A percentile compares a stretch with the other conserved stretches of the same genome.
Evolutionary conservation across 192 early-diverging fungal species (phyloP).

Genomic region (Backusella macrospora): DNA sequence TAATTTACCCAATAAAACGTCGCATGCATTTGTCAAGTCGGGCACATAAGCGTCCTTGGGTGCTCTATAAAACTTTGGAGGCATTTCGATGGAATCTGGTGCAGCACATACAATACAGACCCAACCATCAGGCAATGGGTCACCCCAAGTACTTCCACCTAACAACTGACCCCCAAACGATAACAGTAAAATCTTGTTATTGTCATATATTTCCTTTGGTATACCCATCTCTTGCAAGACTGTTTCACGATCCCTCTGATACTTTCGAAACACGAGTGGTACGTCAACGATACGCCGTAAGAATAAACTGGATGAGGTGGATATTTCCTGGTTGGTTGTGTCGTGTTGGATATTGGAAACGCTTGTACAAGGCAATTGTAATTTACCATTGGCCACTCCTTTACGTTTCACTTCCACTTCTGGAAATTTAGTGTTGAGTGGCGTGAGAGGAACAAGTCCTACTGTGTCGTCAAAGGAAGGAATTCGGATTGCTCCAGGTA

Average conservation of each 20-base stretch:
- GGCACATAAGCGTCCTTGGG: slow-evolving; percentile 62
- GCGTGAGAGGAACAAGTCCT: slow-evolving; percentile 29
- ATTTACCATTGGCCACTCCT: slow-evolving; percentile 40
- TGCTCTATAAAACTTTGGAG: slow-evolving; percentile 51
- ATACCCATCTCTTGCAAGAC: slow-evolving; percentile 51
- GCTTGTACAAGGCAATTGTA: slow-evolving; percentile 25
- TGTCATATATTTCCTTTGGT: slow-evolving; percentile 43
- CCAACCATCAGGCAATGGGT: slow-evolving; percentile 56
- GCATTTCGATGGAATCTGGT: slow-evolving; percentile 48
- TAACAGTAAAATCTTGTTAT: slow-evolving; percentile 40
- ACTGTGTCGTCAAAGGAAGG: slow-evolving; percentile 54
- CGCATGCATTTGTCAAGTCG: slow-evolving; percentile 59
- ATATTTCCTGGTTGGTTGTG: background rate
- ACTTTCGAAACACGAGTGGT: slow-evolving; percentile 59
- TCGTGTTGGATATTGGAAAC: slow-evolving; percentile 21
- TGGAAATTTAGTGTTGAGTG: slow-evolving; percentile 19
- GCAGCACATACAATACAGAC: slow-evolving; percentile 63
- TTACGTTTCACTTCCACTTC: background rate
- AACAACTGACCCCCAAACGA: slow-evolving; percentile 26
- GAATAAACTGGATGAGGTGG: background rate
- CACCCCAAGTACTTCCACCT: slow-evolving; percentile 17
- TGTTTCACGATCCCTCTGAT: slow-evolving; percentile 42
- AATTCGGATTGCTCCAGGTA: slow-evolving; percentile 61
- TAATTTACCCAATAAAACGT: slow-evolving; percentile 64
- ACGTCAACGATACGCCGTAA: slow-evolving; percentile 54